These are phyloP conservation scores for Nakazawaea wyomingensis DNA, from an alignment of 805 yeast species.

Conservation along the genomic window DNA sequence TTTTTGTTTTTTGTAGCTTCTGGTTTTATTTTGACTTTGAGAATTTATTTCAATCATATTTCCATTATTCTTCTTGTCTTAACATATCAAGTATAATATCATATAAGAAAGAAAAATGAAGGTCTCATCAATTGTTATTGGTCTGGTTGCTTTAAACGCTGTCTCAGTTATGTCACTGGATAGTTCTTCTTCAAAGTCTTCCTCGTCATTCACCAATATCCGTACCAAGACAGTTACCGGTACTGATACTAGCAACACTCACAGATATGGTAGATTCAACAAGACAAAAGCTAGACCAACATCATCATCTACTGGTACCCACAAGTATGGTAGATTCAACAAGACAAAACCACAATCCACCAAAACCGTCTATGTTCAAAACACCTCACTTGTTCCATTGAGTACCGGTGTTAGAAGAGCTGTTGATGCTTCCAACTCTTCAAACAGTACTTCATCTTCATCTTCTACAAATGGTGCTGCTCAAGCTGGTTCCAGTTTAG, in stretches of 20 bases:
- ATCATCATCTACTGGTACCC: slow-evolving; percentile 34
- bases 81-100: background rate
- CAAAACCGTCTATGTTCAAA: slow-evolving; percentile 29
- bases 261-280: slow-evolving; percentile 48
- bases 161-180: slow-evolving; percentile 6
- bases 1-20: no score
- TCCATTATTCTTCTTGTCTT: no score
- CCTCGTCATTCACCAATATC: slow-evolving; percentile 1
- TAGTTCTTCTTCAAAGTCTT: background rate
- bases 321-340: slow-evolving; percentile 48
- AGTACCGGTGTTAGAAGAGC: slow-evolving; percentile 6
- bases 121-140: slow-evolving; percentile 7
- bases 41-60: no score
- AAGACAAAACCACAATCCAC: slow-evolving; percentile 33
- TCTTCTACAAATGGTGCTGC: slow-evolving; percentile 21
- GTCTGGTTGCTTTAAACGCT: slow-evolving; percentile 10
- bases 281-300: slow-evolving; percentile 31
- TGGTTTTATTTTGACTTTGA: no score
- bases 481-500: slow-evolving; percentile 15
- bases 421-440: slow-evolving; percentile 19
- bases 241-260: slow-evolving; percentile 43
- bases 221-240: slow-evolving; percentile 28
- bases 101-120: slow-evolving; percentile 3
- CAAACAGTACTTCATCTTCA: slow-evolving; percentile 20
- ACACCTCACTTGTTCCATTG: slow-evolving; percentile 14